Evolutionary conservation across 208 protist species (phyloP), one percentile per base, ranked within the genome.

Genomic region (Tritrichomonas foetus): DNA sequence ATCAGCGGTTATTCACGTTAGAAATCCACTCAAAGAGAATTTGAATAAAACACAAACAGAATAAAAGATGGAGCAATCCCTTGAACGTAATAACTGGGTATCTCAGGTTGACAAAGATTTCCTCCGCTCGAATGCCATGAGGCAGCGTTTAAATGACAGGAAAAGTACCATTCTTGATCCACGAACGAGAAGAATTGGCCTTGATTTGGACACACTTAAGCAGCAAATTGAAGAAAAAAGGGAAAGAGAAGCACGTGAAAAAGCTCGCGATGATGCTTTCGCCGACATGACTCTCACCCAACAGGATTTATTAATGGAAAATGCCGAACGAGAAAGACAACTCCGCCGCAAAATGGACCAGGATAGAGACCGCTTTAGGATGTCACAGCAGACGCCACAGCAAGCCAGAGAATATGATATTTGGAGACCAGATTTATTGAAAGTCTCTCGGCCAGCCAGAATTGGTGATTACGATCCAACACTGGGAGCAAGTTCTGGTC

Each of bases 171-270:
- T 89, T 53, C 47, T 89, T 8, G 78, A 89, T 50, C 78, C 78
- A 57, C 78, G 47, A 41, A 49, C 27, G 30, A 53, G 78, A 39
- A 25, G 47, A 89, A 89, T 89, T 16, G 78, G 78, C 3, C 53
- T 89, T 53, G 78, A 89, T 89, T 22, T 89, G 22, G 78, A 53
- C 57, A 47, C 78, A 61, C 53, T 89, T 36, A 41, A 89, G 30
- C 41, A 36, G 3, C 78, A 89, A 89, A 89, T 89, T 3, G 14
- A 49, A 57, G 78, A 89, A 89, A 89, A 89, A 89, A 53, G 44
- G 27, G 78, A 89, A 89, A 25, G 44, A 41, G 47, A 49, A 89
- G 78, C 78, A 0, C 41, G 41, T 53, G 78, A 89, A 57, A 89
- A 89, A 16, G 78, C 78, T 9, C 8, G 78, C 22, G 78, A 89